Evolutionary conservation across 352 stramenopile genomes (phyloP).

Genomic region (Phytopythium helicoides): DNA sequence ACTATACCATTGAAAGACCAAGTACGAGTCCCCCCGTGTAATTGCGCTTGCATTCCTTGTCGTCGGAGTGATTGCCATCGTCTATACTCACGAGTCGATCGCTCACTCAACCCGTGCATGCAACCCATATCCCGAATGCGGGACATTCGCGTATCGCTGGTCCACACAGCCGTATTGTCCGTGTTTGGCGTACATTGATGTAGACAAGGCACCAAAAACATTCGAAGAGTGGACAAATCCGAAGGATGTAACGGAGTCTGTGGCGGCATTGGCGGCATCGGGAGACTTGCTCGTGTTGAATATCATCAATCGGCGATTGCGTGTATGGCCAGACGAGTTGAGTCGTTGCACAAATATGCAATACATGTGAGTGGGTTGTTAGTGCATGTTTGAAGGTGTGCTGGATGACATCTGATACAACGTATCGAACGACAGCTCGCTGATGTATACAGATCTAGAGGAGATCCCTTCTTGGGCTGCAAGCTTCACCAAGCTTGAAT

Average conservation of each 20-base stretch:
- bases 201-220: slow-evolving; percentile 1
- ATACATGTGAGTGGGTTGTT: slow-evolving; percentile 7
- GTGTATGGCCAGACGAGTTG: neutral
- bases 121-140: slow-evolving; percentile 5
- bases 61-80: neutral
- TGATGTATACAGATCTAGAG: slow-evolving; percentile 7
- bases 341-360: slow-evolving; percentile 1
- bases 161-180: slow-evolving; percentile 7
- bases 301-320: slow-evolving; percentile 10
- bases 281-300: slow-evolving; percentile 10
- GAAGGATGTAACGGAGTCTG: neutral
- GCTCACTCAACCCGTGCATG: neutral
- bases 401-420: too few relatives aligned
- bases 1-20: too few relatives aligned
- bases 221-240: slow-evolving; percentile 3
- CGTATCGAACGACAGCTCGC: neutral
- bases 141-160: slow-evolving; percentile 11
- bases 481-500: slow-evolving; percentile 10
- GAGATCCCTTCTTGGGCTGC: slow-evolving; percentile 3
- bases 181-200: slow-evolving; percentile 22
- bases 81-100: slow-evolving; percentile 1
- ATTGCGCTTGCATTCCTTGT: slow-evolving; percentile 1
- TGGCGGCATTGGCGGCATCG: slow-evolving; percentile 6
- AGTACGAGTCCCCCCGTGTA: neutral
- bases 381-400: too few relatives aligned